Percentiles rank a stretch among this genome's conserved stretches.
Conservation (phyloP, 352 stramenopile genomes). For the Phytophthora megakarya region DNA sequence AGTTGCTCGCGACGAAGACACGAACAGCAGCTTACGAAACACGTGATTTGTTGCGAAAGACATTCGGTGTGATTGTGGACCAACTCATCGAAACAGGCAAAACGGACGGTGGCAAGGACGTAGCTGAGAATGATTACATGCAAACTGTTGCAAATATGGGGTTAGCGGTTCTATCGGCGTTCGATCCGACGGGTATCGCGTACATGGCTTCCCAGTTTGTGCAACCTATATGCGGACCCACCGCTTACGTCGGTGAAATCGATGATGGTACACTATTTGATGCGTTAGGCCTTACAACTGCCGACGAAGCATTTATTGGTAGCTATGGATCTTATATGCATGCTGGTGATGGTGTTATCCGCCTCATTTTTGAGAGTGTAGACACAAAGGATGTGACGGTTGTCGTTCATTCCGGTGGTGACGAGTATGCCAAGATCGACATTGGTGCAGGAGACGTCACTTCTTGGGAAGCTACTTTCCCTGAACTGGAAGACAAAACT, state of each 20-base stretch:
- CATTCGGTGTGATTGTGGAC: constrained; percentile 21
- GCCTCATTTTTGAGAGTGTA: constrained; percentile 10
- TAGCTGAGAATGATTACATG: constrained; percentile 9
- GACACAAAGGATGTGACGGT: constrained; percentile 42
- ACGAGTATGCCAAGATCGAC: constrained; percentile 30
- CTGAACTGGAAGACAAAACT: constrained; percentile 41
- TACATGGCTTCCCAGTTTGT: constrained; percentile 33
- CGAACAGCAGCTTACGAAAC: constrained; percentile 22
- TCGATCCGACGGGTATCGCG: constrained; percentile 37
- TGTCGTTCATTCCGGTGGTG: constrained; percentile 40
- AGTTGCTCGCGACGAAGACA: constrained; percentile 14
- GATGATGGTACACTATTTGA: constrained; percentile 39
- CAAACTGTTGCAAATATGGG: constrained; percentile 27
- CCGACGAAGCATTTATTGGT: constrained; percentile 26
- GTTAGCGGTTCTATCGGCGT: constrained; percentile 16
- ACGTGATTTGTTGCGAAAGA: constrained; percentile 51
- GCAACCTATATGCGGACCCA: constrained; percentile 37
- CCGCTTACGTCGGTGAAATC: constrained; percentile 44
- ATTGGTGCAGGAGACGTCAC: constrained; percentile 32
- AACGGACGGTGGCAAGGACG: constrained; percentile 11
- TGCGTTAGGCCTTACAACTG: constrained; percentile 37
- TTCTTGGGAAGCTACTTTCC: constrained; percentile 13
- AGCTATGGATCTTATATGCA: constrained; percentile 29
- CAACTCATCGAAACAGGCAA: constrained; percentile 22
- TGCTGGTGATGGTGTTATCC: constrained; percentile 19